Evolutionary conservation across 306 rosid genomes (phyloP).

Genomic region (Rosa persica): DNA sequence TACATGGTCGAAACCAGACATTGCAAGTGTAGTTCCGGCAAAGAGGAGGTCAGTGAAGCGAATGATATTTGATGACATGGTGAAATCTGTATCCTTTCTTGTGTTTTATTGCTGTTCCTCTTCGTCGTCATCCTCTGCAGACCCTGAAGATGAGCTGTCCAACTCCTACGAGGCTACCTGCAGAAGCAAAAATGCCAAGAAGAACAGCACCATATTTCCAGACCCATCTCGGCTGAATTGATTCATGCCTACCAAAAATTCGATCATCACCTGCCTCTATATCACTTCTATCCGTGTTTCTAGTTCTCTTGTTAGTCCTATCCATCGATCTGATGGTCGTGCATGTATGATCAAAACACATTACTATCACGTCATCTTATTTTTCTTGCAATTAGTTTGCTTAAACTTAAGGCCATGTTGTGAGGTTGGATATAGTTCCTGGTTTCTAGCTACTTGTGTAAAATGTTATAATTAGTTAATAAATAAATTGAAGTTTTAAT

Average conservation of each 20-base stretch:
- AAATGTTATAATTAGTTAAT: too few species aligned
- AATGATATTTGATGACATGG: slow-evolving; percentile 9
- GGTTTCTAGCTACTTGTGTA: not conserved
- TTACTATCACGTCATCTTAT: not conserved
- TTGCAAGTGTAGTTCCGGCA: slow-evolving; percentile 9
- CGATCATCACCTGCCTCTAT: not conserved
- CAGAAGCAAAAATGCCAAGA: not conserved
- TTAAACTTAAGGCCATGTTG: not conserved
- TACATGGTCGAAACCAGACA: not conserved
- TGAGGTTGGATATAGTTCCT: not conserved
- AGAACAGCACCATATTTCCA: not conserved
- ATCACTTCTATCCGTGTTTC: not conserved
- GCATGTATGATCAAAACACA: not conserved
- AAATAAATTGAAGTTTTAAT: too few species aligned
- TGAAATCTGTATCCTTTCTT: not conserved
- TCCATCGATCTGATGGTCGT: not conserved
- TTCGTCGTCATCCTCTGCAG: not conserved
- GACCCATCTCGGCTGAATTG: not conserved
- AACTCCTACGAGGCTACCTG: not conserved
- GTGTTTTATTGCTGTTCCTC: not conserved
- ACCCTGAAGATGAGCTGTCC: not conserved
- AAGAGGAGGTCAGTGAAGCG: slow-evolving; percentile 18
- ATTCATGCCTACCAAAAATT: not conserved
- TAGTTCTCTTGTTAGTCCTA: not conserved
- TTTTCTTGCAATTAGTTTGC: not conserved